These are phyloP conservation scores for Globisporangium sylvaticum DNA, from an alignment of 352 stramenopile species.

Conservation along the genomic window DNA sequence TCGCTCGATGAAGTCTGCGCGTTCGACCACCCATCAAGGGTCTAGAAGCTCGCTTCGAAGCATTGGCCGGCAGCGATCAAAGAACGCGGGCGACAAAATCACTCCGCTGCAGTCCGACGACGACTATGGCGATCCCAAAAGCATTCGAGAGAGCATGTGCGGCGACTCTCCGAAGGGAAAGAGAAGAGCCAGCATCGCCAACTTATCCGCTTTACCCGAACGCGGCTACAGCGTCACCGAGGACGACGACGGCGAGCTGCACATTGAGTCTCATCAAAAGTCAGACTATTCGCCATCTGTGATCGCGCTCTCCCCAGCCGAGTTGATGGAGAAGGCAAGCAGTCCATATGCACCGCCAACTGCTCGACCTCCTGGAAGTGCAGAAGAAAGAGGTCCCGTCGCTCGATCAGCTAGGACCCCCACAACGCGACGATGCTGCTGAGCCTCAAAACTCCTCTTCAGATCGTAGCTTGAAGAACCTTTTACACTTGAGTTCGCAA, in stretches of 20 bases:
- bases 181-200: slow-evolving; percentile 1
- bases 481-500: neutral
- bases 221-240: neutral
- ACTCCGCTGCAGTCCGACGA: slow-evolving; percentile 10
- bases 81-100: slow-evolving; percentile 9
- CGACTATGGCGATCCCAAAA: slow-evolving; percentile 1
- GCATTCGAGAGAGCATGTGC: neutral
- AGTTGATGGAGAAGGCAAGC: slow-evolving; percentile 50
- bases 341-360: slow-evolving; percentile 13
- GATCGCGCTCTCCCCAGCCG: slow-evolving; percentile 40
- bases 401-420: neutral
- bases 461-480: neutral
- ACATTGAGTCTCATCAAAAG: neutral
- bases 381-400: neutral
- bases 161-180: neutral
- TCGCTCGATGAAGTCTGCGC: slow-evolving; percentile 1
- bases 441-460: neutral
- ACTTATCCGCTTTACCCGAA: slow-evolving; percentile 4
- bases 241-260: slow-evolving; percentile 2
- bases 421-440: neutral
- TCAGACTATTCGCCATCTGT: slow-evolving; percentile 17
- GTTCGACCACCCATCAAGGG: neutral
- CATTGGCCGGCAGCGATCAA: neutral
- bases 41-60: slow-evolving; percentile 4
- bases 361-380: slow-evolving; percentile 1